Conservation (phyloP, 2,329 filamentous ascomycete genomes). For the Claviceps sp. region DNA sequence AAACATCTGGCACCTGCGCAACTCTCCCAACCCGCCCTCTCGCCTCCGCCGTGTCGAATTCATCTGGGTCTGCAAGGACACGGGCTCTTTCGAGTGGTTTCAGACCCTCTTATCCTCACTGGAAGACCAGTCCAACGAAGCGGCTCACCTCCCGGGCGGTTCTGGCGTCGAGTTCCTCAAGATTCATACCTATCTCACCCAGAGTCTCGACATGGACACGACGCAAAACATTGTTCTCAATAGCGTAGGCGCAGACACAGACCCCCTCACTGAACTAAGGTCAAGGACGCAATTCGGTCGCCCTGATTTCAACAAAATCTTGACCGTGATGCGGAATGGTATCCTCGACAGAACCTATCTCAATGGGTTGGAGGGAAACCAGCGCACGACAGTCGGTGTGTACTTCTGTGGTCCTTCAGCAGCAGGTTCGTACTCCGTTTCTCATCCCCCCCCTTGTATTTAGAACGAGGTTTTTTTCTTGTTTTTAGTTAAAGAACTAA, state of each 20-base stretch:
- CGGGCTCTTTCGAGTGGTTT: conserved; percentile 96
- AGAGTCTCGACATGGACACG: conserved; percentile 81
- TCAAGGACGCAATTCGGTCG: conserved; percentile 88
- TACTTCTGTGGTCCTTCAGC: conserved; percentile 92
- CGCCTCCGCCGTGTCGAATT: conserved; percentile 93
- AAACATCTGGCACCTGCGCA: conserved; percentile 95
- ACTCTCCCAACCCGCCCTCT: conserved; percentile 75
- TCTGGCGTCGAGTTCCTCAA: conserved; percentile 75
- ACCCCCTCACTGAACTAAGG: conserved; percentile 85
- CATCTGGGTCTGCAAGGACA: conserved; percentile 97
- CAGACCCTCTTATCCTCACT: conserved; percentile 84
- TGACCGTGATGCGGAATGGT: conserved; percentile 75
- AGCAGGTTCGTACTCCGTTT: conserved; percentile 29
- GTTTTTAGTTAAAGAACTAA: too few relatives aligned
- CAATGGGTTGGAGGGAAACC: conserved; percentile 60
- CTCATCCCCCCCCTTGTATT: too few relatives aligned
- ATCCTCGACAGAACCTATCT: conserved; percentile 79
- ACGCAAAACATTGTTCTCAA: conserved; percentile 96
- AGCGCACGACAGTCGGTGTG: conserved; percentile 79
- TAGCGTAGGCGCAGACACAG: conserved; percentile 73
- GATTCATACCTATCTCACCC: conserved; percentile 96
- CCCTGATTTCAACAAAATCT: conserved; percentile 72
- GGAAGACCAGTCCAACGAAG: conserved; percentile 67
- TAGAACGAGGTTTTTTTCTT: not conserved
- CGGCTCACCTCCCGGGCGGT: conserved; percentile 52